Evolutionary conservation across 805 yeast species (phyloP).

Genomic region (Wickerhamomyces chambardii): DNA sequence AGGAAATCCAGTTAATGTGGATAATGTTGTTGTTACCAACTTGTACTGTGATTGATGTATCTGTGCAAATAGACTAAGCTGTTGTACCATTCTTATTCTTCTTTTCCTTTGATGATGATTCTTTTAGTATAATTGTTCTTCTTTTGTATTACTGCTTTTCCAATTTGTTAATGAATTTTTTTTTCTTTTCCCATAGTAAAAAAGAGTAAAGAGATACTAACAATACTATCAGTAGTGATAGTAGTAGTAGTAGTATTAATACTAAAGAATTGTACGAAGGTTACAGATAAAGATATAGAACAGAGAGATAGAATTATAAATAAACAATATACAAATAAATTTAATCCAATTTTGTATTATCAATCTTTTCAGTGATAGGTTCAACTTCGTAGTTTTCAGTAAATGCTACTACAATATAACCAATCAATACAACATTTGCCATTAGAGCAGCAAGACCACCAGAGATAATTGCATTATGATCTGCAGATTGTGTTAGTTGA

Average conservation of each 20-base stretch:
- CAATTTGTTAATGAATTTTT: too few species aligned
- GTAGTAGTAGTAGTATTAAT: too few species aligned
- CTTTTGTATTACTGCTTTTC: too few species aligned
- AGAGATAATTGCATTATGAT: conserved; percentile 47
- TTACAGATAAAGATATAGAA: background rate
- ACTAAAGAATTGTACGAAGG: background rate
- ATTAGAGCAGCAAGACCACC: conserved; percentile 77
- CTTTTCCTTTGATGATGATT: too few species aligned
- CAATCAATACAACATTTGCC: conserved; percentile 68
- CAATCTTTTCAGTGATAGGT: conserved; percentile 24
- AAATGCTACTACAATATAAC: conserved; percentile 68
- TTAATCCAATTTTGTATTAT: conserved; percentile 20
- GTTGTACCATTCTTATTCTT: conserved; percentile 13
- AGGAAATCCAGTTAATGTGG: conserved; percentile 13
- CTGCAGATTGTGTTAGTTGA: conserved; percentile 10
- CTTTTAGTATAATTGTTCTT: too few species aligned
- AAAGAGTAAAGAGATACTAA: too few species aligned
- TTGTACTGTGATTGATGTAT: conserved; percentile 8
- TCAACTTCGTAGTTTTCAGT: conserved; percentile 42
- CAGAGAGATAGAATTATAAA: background rate
- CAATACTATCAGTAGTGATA: too few species aligned
- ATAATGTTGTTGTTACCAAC: conserved; percentile 10
- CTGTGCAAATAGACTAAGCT: conserved; percentile 14
- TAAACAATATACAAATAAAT: background rate
- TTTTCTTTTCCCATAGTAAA: too few species aligned